These are phyloP conservation scores for Phalaenopsis hybrid DNA, from an alignment of 116 monocot species.

Conservation along the genomic window DNA sequence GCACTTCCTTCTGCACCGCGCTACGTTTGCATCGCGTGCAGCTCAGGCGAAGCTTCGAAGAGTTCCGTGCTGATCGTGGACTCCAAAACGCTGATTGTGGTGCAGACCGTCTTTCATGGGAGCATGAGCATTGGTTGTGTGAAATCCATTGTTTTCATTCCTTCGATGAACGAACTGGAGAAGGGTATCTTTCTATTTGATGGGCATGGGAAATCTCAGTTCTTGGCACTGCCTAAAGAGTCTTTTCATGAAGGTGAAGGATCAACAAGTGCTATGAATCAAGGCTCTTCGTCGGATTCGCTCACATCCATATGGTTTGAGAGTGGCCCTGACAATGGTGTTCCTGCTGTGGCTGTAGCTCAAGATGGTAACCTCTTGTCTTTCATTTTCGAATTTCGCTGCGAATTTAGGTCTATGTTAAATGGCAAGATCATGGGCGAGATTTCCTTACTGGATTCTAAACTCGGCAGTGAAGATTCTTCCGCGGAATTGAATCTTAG, in stretches of 20 bases:
- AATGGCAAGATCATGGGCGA: constrained; percentile 39
- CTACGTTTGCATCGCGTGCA: constrained; percentile 46
- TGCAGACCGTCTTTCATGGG: constrained; percentile 50
- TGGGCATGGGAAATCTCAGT: constrained; percentile 37
- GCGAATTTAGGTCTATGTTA: constrained; percentile 42
- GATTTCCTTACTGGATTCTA: constrained; percentile 28
- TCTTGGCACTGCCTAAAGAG: constrained; percentile 30
- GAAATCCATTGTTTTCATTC: constrained; percentile 28
- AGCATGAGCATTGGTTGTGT: constrained; percentile 27
- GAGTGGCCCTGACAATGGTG: constrained; percentile 9
- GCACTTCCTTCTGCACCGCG: constrained; percentile 26
- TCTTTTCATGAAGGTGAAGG: constrained; percentile 16
- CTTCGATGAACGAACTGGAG: constrained; percentile 6
- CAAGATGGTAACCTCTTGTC: constrained; percentile 38
- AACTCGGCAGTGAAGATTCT: constrained; percentile 25
- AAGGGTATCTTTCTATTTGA: constrained; percentile 45
- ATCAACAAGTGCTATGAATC: constrained; percentile 2
- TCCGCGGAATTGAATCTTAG: neutral
- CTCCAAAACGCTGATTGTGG: constrained; percentile 38
- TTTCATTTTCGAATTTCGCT: constrained; percentile 28
- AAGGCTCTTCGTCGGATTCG: constrained; percentile 21
- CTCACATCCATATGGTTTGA: constrained; percentile 16
- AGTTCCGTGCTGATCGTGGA: constrained; percentile 56
- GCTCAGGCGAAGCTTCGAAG: constrained; percentile 16
- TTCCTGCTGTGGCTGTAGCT: constrained; percentile 21